phyloP scores from a whole-genome alignment of 768 basidiomycete species.

The Amyloporia xantha region DNA sequence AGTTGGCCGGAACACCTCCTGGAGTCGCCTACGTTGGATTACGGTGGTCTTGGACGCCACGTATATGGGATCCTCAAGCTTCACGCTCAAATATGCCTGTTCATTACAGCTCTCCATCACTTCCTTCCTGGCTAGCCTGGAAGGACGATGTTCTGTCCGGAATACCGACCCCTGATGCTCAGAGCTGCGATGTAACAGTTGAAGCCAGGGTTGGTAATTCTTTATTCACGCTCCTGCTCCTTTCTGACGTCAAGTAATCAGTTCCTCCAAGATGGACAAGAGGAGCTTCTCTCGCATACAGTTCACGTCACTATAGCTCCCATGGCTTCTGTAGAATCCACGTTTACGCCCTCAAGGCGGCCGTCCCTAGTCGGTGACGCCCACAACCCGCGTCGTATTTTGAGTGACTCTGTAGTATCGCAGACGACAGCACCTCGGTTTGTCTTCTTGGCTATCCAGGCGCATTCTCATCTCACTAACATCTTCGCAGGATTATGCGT shows the following conservation, averaged over 20 bases:
- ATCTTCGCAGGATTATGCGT: conserved; percentile 23
- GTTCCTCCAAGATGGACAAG: conserved; percentile 70
- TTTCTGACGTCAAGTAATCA: conserved; percentile 22
- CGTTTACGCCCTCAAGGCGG: conserved; percentile 38
- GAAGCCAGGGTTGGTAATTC: conserved; percentile 58
- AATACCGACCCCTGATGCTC: conserved; percentile 68
- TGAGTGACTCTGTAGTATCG: conserved; percentile 32
- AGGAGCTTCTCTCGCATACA: conserved; percentile 58
- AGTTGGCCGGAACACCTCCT: conserved; percentile 79
- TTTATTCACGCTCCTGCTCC: conserved; percentile 1
- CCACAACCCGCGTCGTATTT: conserved; percentile 34
- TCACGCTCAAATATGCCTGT: conserved; percentile 76
- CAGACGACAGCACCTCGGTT: conserved; percentile 28
- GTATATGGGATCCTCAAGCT: conserved; percentile 95
- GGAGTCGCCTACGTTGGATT: conserved; percentile 75
- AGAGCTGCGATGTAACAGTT: conserved; percentile 67
- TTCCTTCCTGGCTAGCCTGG: conserved; percentile 89
- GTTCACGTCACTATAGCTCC: conserved; percentile 73
- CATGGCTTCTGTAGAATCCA: conserved; percentile 41
- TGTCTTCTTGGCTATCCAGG: conserved; percentile 5
- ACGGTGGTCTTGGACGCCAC: conserved; percentile 85
- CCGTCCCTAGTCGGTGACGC: conserved; percentile 41
- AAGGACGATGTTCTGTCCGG: conserved; percentile 78
- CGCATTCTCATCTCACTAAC: background rate
- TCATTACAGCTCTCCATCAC: conserved; percentile 67